phyloP scores from a whole-genome alignment of 78 protist species.

The Parvularia atlantis region DNA sequence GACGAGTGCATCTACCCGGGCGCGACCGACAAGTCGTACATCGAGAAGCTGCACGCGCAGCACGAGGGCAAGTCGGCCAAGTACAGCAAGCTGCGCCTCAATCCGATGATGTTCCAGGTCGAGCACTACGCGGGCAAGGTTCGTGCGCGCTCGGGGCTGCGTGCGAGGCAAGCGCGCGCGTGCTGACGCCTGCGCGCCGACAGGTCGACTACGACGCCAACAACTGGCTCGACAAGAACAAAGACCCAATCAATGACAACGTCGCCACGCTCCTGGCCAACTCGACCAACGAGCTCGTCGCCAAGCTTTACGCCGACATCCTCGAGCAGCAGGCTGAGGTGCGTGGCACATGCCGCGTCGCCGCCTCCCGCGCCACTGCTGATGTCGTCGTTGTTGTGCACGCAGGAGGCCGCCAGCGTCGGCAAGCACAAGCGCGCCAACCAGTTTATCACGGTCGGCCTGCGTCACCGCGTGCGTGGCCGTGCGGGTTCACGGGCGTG shows the following conservation, averaged over 20 bases:
- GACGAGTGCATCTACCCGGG: slow-evolving; percentile 64
- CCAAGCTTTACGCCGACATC: slow-evolving; percentile 15
- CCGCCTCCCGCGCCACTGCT: slow-evolving; percentile 68
- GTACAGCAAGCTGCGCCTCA: slow-evolving; percentile 14
- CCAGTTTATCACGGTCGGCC: slow-evolving; percentile 60
- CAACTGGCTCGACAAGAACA: slow-evolving; percentile 62
- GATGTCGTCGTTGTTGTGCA: slow-evolving; percentile 36
- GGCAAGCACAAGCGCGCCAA: slow-evolving; percentile 60
- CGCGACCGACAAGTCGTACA: slow-evolving; percentile 5
- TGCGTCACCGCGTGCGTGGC: too few relatives aligned
- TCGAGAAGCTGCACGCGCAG: slow-evolving; percentile 23
- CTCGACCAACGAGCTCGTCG: slow-evolving; percentile 12
- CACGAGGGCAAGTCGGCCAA: slow-evolving; percentile 34
- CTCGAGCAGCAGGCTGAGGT: slow-evolving; percentile 39
- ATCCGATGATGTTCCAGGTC: slow-evolving; percentile 25
- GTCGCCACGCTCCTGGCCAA: slow-evolving; percentile 32
- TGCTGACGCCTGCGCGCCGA: too few relatives aligned
- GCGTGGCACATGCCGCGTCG: slow-evolving; percentile 68
- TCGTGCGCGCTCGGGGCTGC: too few relatives aligned
- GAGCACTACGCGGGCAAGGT: slow-evolving; percentile 72
- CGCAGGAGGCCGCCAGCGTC: background rate
- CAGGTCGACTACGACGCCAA: slow-evolving; percentile 43
- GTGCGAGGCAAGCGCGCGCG: too few relatives aligned
- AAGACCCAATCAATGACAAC: slow-evolving; percentile 61
- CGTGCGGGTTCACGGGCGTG: too few relatives aligned